These are phyloP conservation scores for Bjerkandera adusta DNA, from an alignment of 1,284 basidiomycete species.

Conservation along the genomic window DNA sequence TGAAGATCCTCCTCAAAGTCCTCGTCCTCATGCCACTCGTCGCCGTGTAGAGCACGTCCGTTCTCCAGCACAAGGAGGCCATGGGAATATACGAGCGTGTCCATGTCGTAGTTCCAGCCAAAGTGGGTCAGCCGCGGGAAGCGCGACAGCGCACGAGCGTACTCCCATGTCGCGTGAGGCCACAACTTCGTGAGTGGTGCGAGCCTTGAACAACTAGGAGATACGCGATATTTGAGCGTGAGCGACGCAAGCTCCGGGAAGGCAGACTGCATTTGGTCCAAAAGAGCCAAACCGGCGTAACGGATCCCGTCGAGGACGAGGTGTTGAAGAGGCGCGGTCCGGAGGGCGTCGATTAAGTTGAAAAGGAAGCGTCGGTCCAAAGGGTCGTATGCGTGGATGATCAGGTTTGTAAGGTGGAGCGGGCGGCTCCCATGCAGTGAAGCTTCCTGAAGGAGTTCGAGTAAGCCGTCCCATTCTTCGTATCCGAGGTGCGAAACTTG, in stretches of 20 bases:
- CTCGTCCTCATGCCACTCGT: too few species aligned
- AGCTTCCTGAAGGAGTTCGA: background rate
- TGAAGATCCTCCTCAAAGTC: too few species aligned
- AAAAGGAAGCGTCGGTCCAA: background rate
- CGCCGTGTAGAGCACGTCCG: too few species aligned
- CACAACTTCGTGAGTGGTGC: constrained; percentile 4
- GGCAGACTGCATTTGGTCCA: constrained; percentile 11
- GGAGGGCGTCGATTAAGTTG: constrained; percentile 2
- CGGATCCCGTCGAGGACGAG: constrained; percentile 15
- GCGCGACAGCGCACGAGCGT: constrained; percentile 9
- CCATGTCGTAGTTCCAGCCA: constrained; percentile 13
- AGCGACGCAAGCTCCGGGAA: constrained; percentile 16
- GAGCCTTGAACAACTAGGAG: too few species aligned
- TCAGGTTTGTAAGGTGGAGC: background rate
- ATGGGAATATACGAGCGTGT: too few species aligned
- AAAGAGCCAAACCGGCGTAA: constrained; percentile 7
- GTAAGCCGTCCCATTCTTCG: background rate
- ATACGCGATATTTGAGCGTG: constrained; percentile 13
- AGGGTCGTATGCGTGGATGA: background rate
- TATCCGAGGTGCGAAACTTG: background rate
- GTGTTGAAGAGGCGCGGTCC: constrained; percentile 9
- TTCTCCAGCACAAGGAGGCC: too few species aligned
- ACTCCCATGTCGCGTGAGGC: constrained; percentile 15
- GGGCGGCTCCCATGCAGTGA: background rate
- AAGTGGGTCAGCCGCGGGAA: constrained; percentile 12